Conservation (phyloP, 257 asterid genomes). For the Rauvolfia tetraphylla region DNA sequence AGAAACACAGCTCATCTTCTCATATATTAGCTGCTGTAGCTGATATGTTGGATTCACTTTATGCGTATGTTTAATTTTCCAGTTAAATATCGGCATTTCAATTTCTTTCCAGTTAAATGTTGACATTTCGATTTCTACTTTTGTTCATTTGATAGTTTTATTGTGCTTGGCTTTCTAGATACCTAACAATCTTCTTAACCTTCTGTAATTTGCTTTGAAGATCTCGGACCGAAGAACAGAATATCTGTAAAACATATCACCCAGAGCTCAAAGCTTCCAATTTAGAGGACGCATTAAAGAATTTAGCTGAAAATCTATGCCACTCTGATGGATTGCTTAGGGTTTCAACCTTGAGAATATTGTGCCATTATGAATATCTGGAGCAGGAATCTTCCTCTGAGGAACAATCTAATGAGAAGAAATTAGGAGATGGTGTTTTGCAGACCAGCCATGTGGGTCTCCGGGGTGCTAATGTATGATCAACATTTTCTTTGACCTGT, state of each 20-base stretch:
- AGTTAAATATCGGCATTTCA: background rate
- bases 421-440: constrained; percentile 29
- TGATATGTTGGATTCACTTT: constrained; percentile 59
- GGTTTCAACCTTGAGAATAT: constrained; percentile 67
- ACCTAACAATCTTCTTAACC: constrained; percentile 14
- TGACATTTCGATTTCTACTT: background rate
- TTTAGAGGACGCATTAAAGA: constrained; percentile 44
- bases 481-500: constrained; percentile 8
- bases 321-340: constrained; percentile 63
- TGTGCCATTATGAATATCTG: constrained; percentile 71
- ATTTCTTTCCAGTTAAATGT: background rate
- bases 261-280: constrained; percentile 45
- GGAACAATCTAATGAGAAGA: constrained; percentile 38
- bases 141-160: background rate
- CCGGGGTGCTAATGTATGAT: constrained; percentile 40
- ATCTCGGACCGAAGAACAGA: constrained; percentile 31
- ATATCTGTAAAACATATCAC: constrained; percentile 37
- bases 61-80: constrained; percentile 34
- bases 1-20: constrained; percentile 56
- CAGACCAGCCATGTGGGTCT: constrained; percentile 34
- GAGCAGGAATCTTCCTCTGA: constrained; percentile 24
- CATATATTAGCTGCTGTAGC: constrained; percentile 80
- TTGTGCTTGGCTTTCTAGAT: constrained; percentile 4
- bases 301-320: constrained; percentile 61
- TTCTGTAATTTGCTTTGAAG: constrained; percentile 36